These are phyloP conservation scores for Fusarium stilboides DNA, from an alignment of 2,329 filamentous ascomycete species.

Conservation along the genomic window DNA sequence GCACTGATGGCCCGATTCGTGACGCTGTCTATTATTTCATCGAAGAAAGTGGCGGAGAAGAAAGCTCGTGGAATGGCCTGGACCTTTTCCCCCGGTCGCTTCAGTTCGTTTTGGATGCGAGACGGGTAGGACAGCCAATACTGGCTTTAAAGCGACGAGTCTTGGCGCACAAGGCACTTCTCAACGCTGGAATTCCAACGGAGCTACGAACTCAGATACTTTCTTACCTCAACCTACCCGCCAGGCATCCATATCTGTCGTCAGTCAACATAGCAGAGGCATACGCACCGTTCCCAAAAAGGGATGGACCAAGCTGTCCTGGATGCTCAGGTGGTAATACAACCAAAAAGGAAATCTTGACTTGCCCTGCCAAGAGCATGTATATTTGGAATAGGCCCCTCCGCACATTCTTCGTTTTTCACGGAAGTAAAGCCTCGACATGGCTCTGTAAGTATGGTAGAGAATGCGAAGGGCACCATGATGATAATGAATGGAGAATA, in stretches of 20 bases:
- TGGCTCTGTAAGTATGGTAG: not conserved
- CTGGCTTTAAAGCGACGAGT: not conserved
- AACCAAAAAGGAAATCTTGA: not conserved
- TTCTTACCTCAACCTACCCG: not conserved
- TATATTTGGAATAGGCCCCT: not conserved
- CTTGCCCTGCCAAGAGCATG: not conserved
- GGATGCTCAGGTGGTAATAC: not conserved
- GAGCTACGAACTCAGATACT: not conserved
- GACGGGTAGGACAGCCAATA: not conserved
- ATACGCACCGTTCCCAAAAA: not conserved
- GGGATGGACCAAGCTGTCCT: not conserved
- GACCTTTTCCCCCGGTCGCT: not conserved
- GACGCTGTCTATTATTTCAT: not conserved
- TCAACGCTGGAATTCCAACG: not conserved
- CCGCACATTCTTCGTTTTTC: conserved; percentile 1
- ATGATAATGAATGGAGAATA: not conserved
- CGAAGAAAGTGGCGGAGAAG: no score
- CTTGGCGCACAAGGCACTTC: not conserved
- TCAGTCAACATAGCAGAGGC: not conserved
- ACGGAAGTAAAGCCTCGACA: not conserved
- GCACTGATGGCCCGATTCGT: not conserved
- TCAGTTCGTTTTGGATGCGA: not conserved
- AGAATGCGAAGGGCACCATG: not conserved
- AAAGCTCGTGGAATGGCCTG: no score
- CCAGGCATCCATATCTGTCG: not conserved